Base-by-base conservation (phyloP, 78 protist species). In the Emiliania huxleyi region DNA sequence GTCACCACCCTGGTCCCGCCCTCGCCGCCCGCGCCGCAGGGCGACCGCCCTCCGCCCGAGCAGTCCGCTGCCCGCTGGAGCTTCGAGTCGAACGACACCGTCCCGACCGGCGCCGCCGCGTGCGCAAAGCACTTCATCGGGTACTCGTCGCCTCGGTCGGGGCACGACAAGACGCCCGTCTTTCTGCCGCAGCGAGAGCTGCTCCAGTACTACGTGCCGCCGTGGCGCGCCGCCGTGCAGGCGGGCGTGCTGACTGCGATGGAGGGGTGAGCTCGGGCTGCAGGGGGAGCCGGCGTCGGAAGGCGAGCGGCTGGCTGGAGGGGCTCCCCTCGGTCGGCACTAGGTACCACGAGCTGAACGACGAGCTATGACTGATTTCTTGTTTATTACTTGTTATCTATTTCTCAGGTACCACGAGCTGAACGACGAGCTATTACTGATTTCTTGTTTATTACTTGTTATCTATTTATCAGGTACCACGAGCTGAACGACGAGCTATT, bases 121-220 rank as follows among this genome's bases (percentile, higher is more conserved):
- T 83, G 92, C 52, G 92, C 92, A 21, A 95, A 95, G 84, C 96
- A 95, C 93, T 95, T 91, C 38, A 89, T 95, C 37, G 96, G 93
- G 42, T 95, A 95, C 71, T 90, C 95, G 23, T 75, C 87, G 69
- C 96, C 96, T 71, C 83, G 19, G 23, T 75, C 92, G 22, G 96
- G 96, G 40, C 91, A 94, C 52, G 96, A 95, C 90, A 52, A 95
- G 52, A 87, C 95, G 29, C 95, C 96, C 21, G 96, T 94, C 52
- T 94, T 85, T 93, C 40, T 95, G 35, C 96, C 95, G 42, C 92
- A 91, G 44, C 38, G 91, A 33, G 92, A 89, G 95, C 21, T 95
- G 88, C 44, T 92, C 40, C 91, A 92, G 46, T 95, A 93, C 85
- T 95, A 91, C 42, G 40, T 95, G 35, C 96, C 94, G 37, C 90